phyloP scores from a whole-genome alignment of 345 rosid genomes.

The Punica granatum region DNA sequence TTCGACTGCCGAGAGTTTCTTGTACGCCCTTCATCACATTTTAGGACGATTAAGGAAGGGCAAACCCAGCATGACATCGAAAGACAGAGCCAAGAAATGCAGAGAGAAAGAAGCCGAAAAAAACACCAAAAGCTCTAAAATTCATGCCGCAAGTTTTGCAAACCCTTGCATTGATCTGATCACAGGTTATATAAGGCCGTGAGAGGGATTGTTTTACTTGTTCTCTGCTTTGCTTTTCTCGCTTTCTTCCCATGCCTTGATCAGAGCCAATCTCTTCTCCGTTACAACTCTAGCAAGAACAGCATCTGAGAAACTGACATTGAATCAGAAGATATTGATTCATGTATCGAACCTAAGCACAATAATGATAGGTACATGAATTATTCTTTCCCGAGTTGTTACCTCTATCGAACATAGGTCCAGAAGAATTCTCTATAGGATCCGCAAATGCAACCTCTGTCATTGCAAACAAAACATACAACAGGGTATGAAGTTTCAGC shows the following conservation, averaged over 20 bases:
- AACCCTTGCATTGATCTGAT: too few species aligned
- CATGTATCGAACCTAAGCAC: not conserved
- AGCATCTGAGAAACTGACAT: constrained; percentile 22
- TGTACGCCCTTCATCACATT: constrained; percentile 43
- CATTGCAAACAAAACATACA: not conserved
- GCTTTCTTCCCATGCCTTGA: constrained; percentile 81
- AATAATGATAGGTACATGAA: not conserved
- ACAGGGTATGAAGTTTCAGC: not conserved
- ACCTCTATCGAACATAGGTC: constrained; percentile 4
- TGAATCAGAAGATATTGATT: not conserved
- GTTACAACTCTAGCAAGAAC: constrained; percentile 41
- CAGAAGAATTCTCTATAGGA: not conserved
- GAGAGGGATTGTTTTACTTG: constrained; percentile 39
- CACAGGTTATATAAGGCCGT: not conserved
- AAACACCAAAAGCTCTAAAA: too few species aligned
- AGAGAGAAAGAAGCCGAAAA: not conserved
- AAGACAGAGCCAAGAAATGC: not conserved
- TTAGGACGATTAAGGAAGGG: not conserved
- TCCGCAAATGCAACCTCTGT: not conserved
- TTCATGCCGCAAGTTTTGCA: not conserved
- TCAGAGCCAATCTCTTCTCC: constrained; percentile 55
- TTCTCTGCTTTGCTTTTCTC: constrained; percentile 74
- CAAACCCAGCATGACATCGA: not conserved
- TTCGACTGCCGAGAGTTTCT: constrained; percentile 38
- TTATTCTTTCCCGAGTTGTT: not conserved